Evolutionary conservation across 441 rosid genomes (phyloP).

Genomic region (Erodium moschatum): DNA sequence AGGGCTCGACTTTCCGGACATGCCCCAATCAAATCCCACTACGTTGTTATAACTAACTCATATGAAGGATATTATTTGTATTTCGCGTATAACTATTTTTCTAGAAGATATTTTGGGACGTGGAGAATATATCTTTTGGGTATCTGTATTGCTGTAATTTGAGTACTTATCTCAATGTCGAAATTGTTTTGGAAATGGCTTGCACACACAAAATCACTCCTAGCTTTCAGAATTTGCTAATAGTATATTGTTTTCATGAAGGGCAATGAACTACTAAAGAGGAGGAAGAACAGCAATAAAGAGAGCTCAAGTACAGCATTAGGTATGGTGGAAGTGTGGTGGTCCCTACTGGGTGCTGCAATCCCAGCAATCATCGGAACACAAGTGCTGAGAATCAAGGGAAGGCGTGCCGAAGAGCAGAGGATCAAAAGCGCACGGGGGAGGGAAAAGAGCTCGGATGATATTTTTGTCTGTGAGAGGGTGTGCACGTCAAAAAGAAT

Average conservation of each 20-base stretch:
- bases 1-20: background rate
- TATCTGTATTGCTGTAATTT: background rate
- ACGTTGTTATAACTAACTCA: background rate
- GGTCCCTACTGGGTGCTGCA: constrained; percentile 47
- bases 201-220: no score
- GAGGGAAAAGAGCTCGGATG: constrained; percentile 50
- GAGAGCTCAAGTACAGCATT: no score
- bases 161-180: background rate
- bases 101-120: background rate
- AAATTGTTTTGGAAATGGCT: background rate
- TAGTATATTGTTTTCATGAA: background rate
- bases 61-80: background rate
- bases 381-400: constrained; percentile 44
- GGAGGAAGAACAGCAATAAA: no score
- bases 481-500: constrained; percentile 62
- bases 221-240: background rate
- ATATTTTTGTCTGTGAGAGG: constrained; percentile 51
- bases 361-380: constrained; percentile 46
- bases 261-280: background rate
- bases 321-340: constrained; percentile 49
- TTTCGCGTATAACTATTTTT: background rate
- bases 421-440: constrained; percentile 47
- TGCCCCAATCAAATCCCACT: no score
- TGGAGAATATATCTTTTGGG: background rate
- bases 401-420: constrained; percentile 40